Percentiles rank a stretch among this genome's conserved stretches.
Conservation (phyloP, 1,139 yeast genomes). For the Scheffersomyces quercinus region DNA sequence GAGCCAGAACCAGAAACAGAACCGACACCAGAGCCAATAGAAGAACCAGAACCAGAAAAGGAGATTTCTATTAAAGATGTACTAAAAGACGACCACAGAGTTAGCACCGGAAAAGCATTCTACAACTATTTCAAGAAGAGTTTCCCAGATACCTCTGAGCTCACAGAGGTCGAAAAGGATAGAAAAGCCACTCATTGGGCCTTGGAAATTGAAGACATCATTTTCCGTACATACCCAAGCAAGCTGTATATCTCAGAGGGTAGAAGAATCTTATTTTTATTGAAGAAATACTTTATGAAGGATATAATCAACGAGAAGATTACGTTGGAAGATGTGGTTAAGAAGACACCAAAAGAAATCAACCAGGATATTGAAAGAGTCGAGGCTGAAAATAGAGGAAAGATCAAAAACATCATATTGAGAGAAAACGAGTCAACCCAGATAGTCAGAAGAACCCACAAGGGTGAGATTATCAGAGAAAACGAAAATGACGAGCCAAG, state of each 20-base stretch:
- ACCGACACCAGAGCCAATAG: not conserved
- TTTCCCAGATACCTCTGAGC: conserved; percentile 37
- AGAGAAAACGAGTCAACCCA: conserved; percentile 17
- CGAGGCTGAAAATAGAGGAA: conserved; percentile 66
- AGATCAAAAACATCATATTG: conserved; percentile 18
- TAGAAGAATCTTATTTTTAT: conserved; percentile 39
- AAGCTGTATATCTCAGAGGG: conserved; percentile 43
- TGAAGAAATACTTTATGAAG: conserved; percentile 43
- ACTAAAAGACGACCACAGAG: conserved; percentile 31
- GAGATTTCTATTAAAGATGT: conserved; percentile 10
- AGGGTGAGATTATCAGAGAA: conserved; percentile 69
- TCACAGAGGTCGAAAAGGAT: conserved; percentile 28
- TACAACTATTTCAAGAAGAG: conserved; percentile 40
- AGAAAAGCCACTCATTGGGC: conserved; percentile 40
- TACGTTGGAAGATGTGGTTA: conserved; percentile 52
- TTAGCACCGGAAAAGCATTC: conserved; percentile 42
- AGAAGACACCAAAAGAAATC: conserved; percentile 62
- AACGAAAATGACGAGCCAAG: conserved; percentile 28
- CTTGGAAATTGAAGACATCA: conserved; percentile 40
- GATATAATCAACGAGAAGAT: conserved; percentile 50
- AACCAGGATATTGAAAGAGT: conserved; percentile 72
- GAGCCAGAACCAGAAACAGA: conserved; percentile 1
- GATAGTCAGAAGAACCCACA: conserved; percentile 70
- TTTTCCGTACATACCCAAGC: conserved; percentile 25
- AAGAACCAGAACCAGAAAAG: not conserved